phyloP scores from a whole-genome alignment of 148 eudicot species.

The Diospyros kaki region DNA sequence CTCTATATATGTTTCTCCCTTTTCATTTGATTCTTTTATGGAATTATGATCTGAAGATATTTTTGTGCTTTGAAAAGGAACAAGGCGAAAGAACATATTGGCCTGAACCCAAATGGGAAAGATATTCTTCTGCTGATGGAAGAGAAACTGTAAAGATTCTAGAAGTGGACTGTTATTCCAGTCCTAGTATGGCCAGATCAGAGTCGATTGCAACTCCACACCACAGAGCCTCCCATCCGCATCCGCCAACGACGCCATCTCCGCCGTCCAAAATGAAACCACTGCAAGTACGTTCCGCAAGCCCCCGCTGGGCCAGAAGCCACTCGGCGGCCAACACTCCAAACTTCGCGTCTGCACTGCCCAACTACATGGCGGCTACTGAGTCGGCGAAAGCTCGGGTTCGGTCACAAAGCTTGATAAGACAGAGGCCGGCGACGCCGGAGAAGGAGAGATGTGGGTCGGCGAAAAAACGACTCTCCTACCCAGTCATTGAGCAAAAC shows the following conservation, averaged over 20 bases:
- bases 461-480: constrained; percentile 65
- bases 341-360: constrained; percentile 21
- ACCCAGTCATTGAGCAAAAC: constrained; percentile 41
- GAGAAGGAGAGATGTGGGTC: constrained; percentile 58
- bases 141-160: constrained; percentile 41
- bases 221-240: constrained; percentile 17
- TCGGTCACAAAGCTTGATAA: constrained; percentile 64
- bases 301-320: constrained; percentile 52
- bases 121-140: constrained; percentile 40
- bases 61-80: constrained; percentile 22
- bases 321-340: constrained; percentile 64
- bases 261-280: constrained; percentile 35
- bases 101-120: constrained; percentile 49
- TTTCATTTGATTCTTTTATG: not conserved
- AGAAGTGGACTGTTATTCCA: constrained; percentile 35
- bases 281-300: constrained; percentile 48
- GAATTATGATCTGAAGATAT: constrained; percentile 2
- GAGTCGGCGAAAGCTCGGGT: constrained; percentile 75
- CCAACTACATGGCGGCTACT: constrained; percentile 83
- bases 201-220: constrained; percentile 29
- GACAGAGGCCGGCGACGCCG: constrained; percentile 59
- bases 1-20: constrained; percentile 10
- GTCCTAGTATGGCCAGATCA: constrained; percentile 16
- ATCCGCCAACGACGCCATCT: constrained; percentile 40
- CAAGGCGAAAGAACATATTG: constrained; percentile 35